phyloP scores from a whole-genome alignment of 2,329 filamentous ascomycete genomes.

The Stemphylium beticola region DNA sequence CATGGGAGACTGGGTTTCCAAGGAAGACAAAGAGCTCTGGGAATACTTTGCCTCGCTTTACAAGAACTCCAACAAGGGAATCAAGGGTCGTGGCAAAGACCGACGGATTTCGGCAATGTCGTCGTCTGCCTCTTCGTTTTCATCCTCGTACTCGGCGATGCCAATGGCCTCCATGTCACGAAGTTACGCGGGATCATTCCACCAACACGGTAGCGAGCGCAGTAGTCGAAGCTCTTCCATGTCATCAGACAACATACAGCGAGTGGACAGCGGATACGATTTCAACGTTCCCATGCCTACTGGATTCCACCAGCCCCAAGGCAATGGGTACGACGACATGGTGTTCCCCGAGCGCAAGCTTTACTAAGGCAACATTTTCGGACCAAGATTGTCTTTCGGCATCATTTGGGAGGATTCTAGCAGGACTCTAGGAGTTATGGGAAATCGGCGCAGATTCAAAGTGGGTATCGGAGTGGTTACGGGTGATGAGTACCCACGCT shows the following conservation, averaged over 20 bases:
- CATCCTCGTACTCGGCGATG: constrained; percentile 32
- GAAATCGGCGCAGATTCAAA: constrained; percentile 7
- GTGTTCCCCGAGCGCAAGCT: constrained; percentile 46
- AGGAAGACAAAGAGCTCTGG: constrained; percentile 77
- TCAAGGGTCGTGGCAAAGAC: constrained; percentile 92
- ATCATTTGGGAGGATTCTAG: constrained; percentile 1
- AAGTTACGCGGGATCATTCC: constrained; percentile 32
- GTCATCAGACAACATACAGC: constrained; percentile 38
- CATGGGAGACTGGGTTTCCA: constrained; percentile 67
- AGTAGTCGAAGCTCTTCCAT: constrained; percentile 46
- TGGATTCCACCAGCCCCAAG: constrained; percentile 31
- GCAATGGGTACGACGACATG: constrained; percentile 41
- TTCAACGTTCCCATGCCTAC: constrained; percentile 39
- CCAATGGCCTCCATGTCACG: constrained; percentile 29
- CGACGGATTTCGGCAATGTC: constrained; percentile 63
- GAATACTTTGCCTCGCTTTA: constrained; percentile 87
- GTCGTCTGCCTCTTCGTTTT: constrained; percentile 32
- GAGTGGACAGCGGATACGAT: constrained; percentile 37
- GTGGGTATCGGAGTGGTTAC: constrained; percentile 8
- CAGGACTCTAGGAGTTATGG: constrained; percentile 4
- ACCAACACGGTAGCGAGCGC: constrained; percentile 39
- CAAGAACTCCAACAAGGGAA: constrained; percentile 98
- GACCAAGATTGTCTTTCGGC: background rate
- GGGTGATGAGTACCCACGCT: constrained; percentile 23
- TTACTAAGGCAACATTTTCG: constrained; percentile 24